These are phyloP conservation scores for Blastobotrys ciferrii DNA, from an alignment of 1,139 yeast species.

Conservation along the genomic window DNA sequence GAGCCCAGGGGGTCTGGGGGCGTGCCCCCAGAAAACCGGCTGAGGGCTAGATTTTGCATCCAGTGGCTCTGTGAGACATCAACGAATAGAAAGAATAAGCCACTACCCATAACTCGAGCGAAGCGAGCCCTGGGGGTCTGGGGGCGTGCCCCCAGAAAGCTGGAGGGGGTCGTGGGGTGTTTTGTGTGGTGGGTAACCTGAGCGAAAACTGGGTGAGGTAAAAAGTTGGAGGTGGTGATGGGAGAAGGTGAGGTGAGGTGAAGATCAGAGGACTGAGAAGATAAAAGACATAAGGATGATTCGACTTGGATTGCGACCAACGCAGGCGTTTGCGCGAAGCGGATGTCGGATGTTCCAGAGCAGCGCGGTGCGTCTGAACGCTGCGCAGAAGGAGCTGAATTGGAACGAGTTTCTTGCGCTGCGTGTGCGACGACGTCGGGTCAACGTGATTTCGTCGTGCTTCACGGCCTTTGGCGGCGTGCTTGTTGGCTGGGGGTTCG, in stretches of 20 bases:
- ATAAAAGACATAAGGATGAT: neutral
- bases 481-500: slow-evolving; percentile 66
- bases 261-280: neutral
- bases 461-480: slow-evolving; percentile 69
- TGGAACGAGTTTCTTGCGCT: slow-evolving; percentile 82
- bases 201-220: no score
- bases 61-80: no score
- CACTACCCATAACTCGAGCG: no score
- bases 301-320: slow-evolving; percentile 6
- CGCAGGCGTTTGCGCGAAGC: slow-evolving; percentile 3
- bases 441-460: slow-evolving; percentile 65
- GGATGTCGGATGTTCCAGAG: slow-evolving; percentile 1
- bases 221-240: no score
- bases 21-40: no score
- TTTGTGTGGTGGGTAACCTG: no score
- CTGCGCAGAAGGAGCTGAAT: slow-evolving; percentile 33
- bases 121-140: no score
- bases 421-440: slow-evolving; percentile 69
- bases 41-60: no score
- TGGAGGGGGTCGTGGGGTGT: no score
- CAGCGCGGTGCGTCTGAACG: slow-evolving; percentile 1
- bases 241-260: neutral
- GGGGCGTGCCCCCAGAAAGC: no score
- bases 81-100: no score
- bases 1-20: no score